Percentiles rank a stretch among this genome's conserved stretches.
These are phyloP conservation scores for Penicillium antarcticum DNA, from an alignment of 495 filamentous ascomycete species.

Conservation along the genomic window DNA sequence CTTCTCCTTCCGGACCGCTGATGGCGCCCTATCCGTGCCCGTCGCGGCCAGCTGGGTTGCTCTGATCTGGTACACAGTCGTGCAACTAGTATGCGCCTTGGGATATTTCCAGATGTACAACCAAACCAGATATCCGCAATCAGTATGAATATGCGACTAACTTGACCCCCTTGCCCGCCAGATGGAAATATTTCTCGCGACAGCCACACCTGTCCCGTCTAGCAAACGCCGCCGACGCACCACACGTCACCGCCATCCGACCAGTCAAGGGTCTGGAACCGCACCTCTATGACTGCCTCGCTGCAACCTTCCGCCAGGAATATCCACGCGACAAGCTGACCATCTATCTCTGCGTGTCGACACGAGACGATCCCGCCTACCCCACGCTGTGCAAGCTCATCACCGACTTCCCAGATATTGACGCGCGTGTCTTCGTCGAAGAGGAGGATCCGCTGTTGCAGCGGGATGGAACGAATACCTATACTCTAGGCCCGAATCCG, in stretches of 20 bases:
- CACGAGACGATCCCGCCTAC: conserved; percentile 73
- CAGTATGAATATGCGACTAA: conserved; percentile 12
- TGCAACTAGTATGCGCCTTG: conserved; percentile 53
- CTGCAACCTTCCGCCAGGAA: conserved; percentile 79
- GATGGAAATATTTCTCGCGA: conserved; percentile 44
- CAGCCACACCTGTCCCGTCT: conserved; percentile 34
- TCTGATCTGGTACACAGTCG: conserved; percentile 57
- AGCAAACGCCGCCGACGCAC: conserved; percentile 38
- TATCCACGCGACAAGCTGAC: conserved; percentile 79
- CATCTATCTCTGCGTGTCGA: conserved; percentile 78
- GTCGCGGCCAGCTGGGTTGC: conserved; percentile 45
- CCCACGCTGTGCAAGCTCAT: conserved; percentile 69
- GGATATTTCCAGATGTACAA: conserved; percentile 60
- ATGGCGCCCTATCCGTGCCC: conserved; percentile 35
- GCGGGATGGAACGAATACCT: conserved; percentile 38
- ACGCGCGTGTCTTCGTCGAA: conserved; percentile 77
- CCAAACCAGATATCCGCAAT: conserved; percentile 1
- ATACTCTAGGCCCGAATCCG: conserved; percentile 86
- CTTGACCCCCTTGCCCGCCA: conserved; percentile 13
- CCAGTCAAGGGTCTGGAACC: conserved; percentile 92
- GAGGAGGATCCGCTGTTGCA: conserved; percentile 77
- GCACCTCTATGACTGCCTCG: conserved; percentile 85
- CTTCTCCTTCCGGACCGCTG: conserved; percentile 24
- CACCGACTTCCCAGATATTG: conserved; percentile 65
- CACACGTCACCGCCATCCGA: conserved; percentile 89